Evolutionary conservation across 2,329 filamentous ascomycete species (phyloP), one percentile per base, ranked within the genome.

Genomic region (Alternaria sp.): DNA sequence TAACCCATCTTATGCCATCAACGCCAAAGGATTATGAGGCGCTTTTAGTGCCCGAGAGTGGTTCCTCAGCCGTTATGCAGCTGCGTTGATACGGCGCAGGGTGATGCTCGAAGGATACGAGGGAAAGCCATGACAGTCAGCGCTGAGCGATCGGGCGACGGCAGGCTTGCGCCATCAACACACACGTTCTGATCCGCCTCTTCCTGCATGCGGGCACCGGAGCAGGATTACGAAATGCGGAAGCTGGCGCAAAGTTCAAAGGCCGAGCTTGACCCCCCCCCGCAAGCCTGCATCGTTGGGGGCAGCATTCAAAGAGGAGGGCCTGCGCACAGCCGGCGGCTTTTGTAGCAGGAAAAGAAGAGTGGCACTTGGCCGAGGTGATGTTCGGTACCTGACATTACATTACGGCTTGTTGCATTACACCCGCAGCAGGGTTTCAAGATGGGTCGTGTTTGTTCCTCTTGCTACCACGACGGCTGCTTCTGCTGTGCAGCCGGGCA

Each of bases 11-110:
- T 51, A 57, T 60, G 55, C 59, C 53, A 44, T 57, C 55, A 62
- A 59, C 60, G 63, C 65, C 51, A 62, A 61, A 71, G 72, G 67
- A 73, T 70, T 62, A 63, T 62, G 69, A 69, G 69, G 72, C 71
- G 73, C 57, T 66, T 56, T 65, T 73, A 73, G 71, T 67, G 69
- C 68, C 69, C 68, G 68, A 62, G 45, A 45, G 51, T 57, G 55
- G 60, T 60, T 56, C 44, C 58, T 55, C 62, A 59, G 57, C 60
- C 51, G 53, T 65, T 37, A 52, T 58, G 61, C 62, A 54, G 21
- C 45, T 51, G 53, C 44, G 55, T 36, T 48, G 53, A 34, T 37
- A 52, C 58, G 52, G 55, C 44, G 17, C 56, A 60, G 51, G 37
- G 40, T 51, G 51, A 62, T 59, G 54, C 52, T 48, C 40, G 45